Evolutionary conservation across 148 eudicot species (phyloP).

Genomic region (Fagopyrum esculentum): DNA sequence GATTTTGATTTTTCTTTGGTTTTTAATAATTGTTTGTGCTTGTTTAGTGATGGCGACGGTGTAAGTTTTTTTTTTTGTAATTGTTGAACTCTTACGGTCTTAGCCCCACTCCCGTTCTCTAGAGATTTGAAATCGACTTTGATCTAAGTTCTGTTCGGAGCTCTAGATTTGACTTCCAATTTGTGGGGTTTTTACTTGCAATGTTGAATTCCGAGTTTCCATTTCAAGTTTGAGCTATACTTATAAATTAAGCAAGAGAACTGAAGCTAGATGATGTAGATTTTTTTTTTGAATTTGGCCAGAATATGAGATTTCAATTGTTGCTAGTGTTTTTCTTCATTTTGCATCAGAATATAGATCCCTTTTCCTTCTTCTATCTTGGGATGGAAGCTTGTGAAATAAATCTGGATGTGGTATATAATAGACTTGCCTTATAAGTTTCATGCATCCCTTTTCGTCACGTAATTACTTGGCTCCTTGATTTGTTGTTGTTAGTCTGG

Average conservation of each 20-base stretch:
- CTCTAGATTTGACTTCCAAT: not conserved
- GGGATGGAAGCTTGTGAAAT: not conserved
- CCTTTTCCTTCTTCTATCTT: not conserved
- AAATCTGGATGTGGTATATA: not conserved
- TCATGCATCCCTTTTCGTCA: not conserved
- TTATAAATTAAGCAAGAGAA: not conserved
- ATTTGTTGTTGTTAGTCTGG: not conserved
- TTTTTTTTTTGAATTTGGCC: not conserved
- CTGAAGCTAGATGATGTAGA: not conserved
- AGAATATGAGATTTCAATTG: slow-evolving; percentile 2
- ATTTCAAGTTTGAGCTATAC: not conserved
- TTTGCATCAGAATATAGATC: not conserved
- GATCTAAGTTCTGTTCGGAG: not conserved
- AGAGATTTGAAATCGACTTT: slow-evolving; percentile 7
- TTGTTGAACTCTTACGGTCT: not conserved
- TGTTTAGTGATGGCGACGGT: not conserved
- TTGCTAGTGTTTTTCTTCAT: not conserved
- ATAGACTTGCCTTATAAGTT: not conserved
- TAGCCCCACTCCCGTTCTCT: not conserved
- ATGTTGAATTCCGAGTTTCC: not conserved
- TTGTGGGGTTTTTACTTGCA: slow-evolving; percentile 7
- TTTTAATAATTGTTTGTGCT: not conserved
- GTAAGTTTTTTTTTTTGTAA: not conserved
- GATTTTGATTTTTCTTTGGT: not conserved
- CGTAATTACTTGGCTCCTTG: not conserved